Conservation (phyloP, 257 asterid species). For the Solanum piurae region DNA sequence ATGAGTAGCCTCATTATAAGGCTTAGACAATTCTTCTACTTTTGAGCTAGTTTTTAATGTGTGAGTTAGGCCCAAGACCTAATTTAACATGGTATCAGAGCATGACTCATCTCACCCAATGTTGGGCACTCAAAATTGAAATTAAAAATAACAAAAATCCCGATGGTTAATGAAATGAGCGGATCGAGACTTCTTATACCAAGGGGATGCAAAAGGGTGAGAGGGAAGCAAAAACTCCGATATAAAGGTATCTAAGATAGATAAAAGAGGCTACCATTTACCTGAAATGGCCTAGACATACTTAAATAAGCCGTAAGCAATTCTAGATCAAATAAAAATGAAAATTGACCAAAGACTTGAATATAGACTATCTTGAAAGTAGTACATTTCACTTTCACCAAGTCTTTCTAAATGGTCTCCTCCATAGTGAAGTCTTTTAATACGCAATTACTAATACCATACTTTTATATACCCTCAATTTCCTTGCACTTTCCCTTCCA, state of each 20-base stretch:
- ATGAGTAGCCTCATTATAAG: neutral
- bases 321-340: neutral
- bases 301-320: neutral
- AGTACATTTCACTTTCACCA: neutral
- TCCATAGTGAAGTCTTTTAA: neutral
- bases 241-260: neutral
- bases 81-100: no score
- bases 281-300: neutral
- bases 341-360: neutral
- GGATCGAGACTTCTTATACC: neutral
- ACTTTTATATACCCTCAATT: neutral
- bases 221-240: neutral
- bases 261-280: neutral
- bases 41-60: neutral
- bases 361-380: neutral
- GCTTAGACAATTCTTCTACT: neutral
- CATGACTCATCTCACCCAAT: neutral
- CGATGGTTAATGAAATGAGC: no score
- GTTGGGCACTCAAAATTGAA: fast-evolving
- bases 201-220: neutral
- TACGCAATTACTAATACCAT: neutral
- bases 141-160: neutral
- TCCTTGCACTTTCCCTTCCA: neutral
- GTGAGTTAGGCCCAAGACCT: fast-evolving
- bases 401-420: neutral